Evolutionary conservation across 2,329 filamentous ascomycete genomes (phyloP), one percentile per base, ranked within the genome.

Genomic region (Fusarium oligoseptatum): DNA sequence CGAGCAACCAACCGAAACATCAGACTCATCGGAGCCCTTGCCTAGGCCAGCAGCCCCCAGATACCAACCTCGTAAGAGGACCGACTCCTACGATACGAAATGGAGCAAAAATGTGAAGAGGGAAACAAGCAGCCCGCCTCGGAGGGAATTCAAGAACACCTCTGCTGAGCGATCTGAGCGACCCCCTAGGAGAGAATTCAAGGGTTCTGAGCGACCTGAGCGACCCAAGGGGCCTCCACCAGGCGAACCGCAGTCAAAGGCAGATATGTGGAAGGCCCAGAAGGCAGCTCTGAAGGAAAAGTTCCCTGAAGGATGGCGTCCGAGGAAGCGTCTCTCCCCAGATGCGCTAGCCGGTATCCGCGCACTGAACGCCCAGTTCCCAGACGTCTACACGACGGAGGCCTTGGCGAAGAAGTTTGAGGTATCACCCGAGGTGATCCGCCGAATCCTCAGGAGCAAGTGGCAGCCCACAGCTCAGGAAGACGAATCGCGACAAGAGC

Each of bases 321-420:
- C 97, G 34, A 89, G 90, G 58, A 98, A 97, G 83, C 92, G 92
- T 68, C 88, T 99, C 11, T 98, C 97, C 0, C 97, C 97, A 0
- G 96, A 98, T 82, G 95, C 95, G 1, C 87, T 98, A 36, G 92
- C 94, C n/a, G 95, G 95, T 48, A 97, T 99, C 76, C 92, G 95
- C 48, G 92, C 94, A 22, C 87, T 99, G 37, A 91, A 98, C 82
- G 85, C 88, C 29, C 92, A 95, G 76, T 92, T 95, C 72, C 95
- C 96, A 0, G 88, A 93, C 3, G 87, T 89, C 67, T 98, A 95
- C 84, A 93, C 92, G 5, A 97, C 93, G 1, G 83, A 88, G 17
- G 88, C 91, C 37, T 90, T 98, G 15, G 91, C 96, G 1, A 80
- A 91, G 1, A 91, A 95, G 76, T 99, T 98, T 83, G 88, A 95